A percentile compares a stretch with the other conserved stretches of the same genome.
Evolutionary conservation across 2,329 filamentous ascomycete genomes (phyloP).

Genomic region (Fusarium penzigii): DNA sequence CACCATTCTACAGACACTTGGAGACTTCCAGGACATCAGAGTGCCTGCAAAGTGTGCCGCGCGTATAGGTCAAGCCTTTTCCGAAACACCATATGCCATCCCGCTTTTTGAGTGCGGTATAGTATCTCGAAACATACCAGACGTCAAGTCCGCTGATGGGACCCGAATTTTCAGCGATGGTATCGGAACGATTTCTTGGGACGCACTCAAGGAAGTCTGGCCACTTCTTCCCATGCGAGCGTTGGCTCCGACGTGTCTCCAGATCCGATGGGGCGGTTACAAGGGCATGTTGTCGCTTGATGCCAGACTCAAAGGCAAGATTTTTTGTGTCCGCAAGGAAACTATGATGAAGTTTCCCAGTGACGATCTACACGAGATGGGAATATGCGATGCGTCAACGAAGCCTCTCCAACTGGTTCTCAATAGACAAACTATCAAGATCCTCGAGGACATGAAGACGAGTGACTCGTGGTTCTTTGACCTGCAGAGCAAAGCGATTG

Average conservation of each 20-base stretch:
- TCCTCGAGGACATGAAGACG: slow-evolving; percentile 76
- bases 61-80: slow-evolving; percentile 68
- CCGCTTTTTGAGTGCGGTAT: slow-evolving; percentile 43
- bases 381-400: slow-evolving; percentile 70
- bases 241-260: slow-evolving; percentile 64
- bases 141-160: slow-evolving; percentile 52
- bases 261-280: slow-evolving; percentile 72
- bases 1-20: slow-evolving; percentile 49
- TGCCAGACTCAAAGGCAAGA: slow-evolving; percentile 54
- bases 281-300: slow-evolving; percentile 82
- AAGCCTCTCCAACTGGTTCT: slow-evolving; percentile 69
- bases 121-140: slow-evolving; percentile 39
- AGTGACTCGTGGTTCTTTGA: slow-evolving; percentile 58
- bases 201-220: slow-evolving; percentile 63
- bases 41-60: slow-evolving; percentile 59
- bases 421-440: slow-evolving; percentile 82
- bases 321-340: slow-evolving; percentile 60
- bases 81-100: slow-evolving; percentile 70
- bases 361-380: slow-evolving; percentile 55
- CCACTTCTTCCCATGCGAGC: slow-evolving; percentile 48
- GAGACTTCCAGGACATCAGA: slow-evolving; percentile 51
- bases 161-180: slow-evolving; percentile 74
- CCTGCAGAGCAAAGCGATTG: slow-evolving; percentile 64
- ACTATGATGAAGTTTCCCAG: slow-evolving; percentile 82
- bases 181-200: slow-evolving; percentile 69